These are phyloP conservation scores for Mycena belliarum DNA, from an alignment of 768 basidiomycete genomes.

Conservation along the genomic window DNA sequence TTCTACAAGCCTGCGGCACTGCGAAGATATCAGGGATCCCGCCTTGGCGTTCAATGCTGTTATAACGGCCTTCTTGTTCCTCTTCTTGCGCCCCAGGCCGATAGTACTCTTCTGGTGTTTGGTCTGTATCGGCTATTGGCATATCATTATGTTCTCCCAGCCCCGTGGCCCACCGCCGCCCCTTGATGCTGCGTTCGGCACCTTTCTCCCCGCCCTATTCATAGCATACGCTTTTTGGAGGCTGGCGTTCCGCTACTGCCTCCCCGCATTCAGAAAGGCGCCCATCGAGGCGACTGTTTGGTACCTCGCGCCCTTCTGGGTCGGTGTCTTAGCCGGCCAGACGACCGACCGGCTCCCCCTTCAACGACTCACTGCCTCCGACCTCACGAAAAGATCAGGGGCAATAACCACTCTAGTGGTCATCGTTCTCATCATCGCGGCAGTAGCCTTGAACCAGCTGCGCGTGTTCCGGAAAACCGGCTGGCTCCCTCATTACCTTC, in stretches of 20 bases:
- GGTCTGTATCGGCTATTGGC: slow-evolving; percentile 87
- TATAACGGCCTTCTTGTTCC: slow-evolving; percentile 65
- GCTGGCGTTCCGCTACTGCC: slow-evolving; percentile 68
- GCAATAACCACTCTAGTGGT: slow-evolving; percentile 69
- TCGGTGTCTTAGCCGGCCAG: slow-evolving; percentile 73
- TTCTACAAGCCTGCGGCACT: slow-evolving; percentile 54
- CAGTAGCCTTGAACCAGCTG: slow-evolving; percentile 70
- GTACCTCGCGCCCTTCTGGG: slow-evolving; percentile 81
- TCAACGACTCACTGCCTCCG: slow-evolving; percentile 68
- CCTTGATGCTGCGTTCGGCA: slow-evolving; percentile 69
- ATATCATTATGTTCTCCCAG: slow-evolving; percentile 77
- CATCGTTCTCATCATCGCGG: slow-evolving; percentile 59
- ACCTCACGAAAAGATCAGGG: slow-evolving; percentile 64
- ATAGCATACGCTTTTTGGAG: slow-evolving; percentile 82
- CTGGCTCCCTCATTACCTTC: slow-evolving; percentile 74
- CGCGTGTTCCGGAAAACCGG: slow-evolving; percentile 85
- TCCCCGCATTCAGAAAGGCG: slow-evolving; percentile 66
- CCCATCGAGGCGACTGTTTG: slow-evolving; percentile 74
- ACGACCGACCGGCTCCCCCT: slow-evolving; percentile 75
- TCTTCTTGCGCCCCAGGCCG: slow-evolving; percentile 70
- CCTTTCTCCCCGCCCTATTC: slow-evolving; percentile 78
- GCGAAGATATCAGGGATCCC: slow-evolving; percentile 66
- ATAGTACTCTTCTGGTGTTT: slow-evolving; percentile 74
- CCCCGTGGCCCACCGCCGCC: slow-evolving; percentile 66
- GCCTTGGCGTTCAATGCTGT: slow-evolving; percentile 77